Evolutionary conservation across 2,329 filamentous ascomycete genomes (phyloP).

Genomic region (Xylogone sp.): DNA sequence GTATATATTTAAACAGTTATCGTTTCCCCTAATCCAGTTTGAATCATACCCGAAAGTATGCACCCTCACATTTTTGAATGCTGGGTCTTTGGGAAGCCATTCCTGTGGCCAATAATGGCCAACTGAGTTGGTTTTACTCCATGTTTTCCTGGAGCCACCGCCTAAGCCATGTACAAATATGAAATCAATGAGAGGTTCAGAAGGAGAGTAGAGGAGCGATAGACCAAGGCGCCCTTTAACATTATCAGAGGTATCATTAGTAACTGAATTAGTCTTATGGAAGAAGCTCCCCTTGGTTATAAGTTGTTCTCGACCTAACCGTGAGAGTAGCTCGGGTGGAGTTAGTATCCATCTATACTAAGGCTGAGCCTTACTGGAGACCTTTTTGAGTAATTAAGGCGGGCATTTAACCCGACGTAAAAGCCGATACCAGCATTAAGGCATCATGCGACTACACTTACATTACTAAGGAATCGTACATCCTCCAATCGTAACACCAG

Average conservation of each 20-base stretch:
- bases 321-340: too few species aligned
- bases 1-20: conserved; percentile 19
- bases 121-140: conserved; percentile 22
- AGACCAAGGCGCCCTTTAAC: conserved; percentile 11
- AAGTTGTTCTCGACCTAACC: too few species aligned
- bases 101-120: conserved; percentile 29
- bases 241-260: conserved; percentile 10
- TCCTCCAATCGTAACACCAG: too few species aligned
- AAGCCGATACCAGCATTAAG: too few species aligned
- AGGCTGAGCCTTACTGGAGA: too few species aligned
- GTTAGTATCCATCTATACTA: too few species aligned
- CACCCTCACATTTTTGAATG: conserved; percentile 29
- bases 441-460: too few species aligned
- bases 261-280: conserved; percentile 6
- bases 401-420: too few species aligned
- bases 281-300: too few species aligned
- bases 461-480: too few species aligned
- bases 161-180: conserved; percentile 37
- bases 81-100: conserved; percentile 30
- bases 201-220: conserved; percentile 6
- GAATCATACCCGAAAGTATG: conserved; percentile 23
- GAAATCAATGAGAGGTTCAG: conserved; percentile 31
- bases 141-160: conserved; percentile 32
- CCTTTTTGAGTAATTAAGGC: too few species aligned
- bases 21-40: neutral